These are phyloP conservation scores for Oryza nivara DNA, from an alignment of 176 grass and related monocot genomes.

Conservation along the genomic window DNA sequence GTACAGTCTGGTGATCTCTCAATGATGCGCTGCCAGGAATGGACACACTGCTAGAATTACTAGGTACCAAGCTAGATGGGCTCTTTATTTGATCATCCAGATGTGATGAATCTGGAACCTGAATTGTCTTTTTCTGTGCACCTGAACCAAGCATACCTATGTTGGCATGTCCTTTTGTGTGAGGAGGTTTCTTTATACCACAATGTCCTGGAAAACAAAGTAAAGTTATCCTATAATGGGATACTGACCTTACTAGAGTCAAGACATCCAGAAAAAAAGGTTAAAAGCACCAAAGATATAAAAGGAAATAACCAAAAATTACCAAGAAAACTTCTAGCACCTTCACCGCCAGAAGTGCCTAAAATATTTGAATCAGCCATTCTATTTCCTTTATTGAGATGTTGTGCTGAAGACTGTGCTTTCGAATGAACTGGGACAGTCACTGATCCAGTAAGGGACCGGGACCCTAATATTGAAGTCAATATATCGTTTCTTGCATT, in stretches of 20 bases:
- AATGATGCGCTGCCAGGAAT: not conserved
- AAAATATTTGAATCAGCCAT: constrained; percentile 40
- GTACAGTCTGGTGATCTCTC: constrained; percentile 27
- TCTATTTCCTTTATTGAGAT: constrained; percentile 44
- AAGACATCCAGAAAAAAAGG: not conserved
- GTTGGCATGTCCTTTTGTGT: constrained; percentile 14
- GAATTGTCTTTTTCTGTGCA: constrained; percentile 46
- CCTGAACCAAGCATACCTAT: constrained; percentile 55
- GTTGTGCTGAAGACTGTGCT: constrained; percentile 44
- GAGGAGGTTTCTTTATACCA: not conserved
- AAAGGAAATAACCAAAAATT: constrained; percentile 17
- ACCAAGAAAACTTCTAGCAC: constrained; percentile 52
- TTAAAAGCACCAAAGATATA: not conserved
- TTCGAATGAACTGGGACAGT: constrained; percentile 53
- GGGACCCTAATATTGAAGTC: constrained; percentile 59
- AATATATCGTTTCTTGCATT: constrained; percentile 52
- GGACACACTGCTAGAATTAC: constrained; percentile 35
- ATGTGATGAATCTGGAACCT: constrained; percentile 41
- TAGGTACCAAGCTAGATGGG: constrained; percentile 35
- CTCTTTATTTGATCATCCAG: constrained; percentile 55
- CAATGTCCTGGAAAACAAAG: constrained; percentile 46
- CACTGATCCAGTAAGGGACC: constrained; percentile 40
- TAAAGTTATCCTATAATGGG: constrained; percentile 37
- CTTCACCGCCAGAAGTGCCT: constrained; percentile 43
- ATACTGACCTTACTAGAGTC: not conserved